These are phyloP conservation scores for Kwoniella bestiolae DNA, from an alignment of 768 basidiomycete species.

Conservation along the genomic window DNA sequence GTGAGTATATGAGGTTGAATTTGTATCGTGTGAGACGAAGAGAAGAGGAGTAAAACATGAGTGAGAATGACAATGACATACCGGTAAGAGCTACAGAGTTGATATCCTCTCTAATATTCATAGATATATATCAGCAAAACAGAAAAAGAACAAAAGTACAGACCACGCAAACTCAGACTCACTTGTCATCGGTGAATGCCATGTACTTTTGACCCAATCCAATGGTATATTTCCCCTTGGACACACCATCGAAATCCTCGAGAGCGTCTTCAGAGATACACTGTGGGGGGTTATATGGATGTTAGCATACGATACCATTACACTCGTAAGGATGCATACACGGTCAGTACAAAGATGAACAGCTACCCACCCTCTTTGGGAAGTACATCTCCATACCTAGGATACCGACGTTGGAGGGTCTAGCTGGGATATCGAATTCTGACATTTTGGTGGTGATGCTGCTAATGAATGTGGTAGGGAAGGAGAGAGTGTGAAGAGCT, in stretches of 20 bases:
- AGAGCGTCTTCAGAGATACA: constrained; percentile 95
- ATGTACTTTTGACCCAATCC: constrained; percentile 97
- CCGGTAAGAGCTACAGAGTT: constrained; percentile 96
- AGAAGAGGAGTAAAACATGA: no score
- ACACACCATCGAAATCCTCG: constrained; percentile 89
- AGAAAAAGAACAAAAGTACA: neutral
- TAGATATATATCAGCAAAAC: constrained; percentile 13
- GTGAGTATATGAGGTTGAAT: no score
- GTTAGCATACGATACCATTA: neutral
- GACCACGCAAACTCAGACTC: constrained; percentile 21
- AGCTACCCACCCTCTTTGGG: constrained; percentile 74
- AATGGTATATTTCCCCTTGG: constrained; percentile 97
- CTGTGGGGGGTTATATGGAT: constrained; percentile 57
- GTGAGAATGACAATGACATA: no score
- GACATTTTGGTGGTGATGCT: constrained; percentile 30
- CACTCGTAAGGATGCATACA: neutral
- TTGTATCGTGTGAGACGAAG: no score
- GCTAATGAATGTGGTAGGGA: neutral
- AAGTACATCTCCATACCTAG: constrained; percentile 94
- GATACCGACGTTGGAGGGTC: constrained; percentile 92
- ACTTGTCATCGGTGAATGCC: constrained; percentile 96
- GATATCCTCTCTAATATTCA: constrained; percentile 74
- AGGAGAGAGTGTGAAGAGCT: no score
- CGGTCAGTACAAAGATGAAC: neutral
- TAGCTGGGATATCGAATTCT: constrained; percentile 58